Percentiles rank a stretch among this genome's conserved stretches.
These are phyloP conservation scores for Salix exigua DNA, from an alignment of 345 rosid species.

Conservation along the genomic window DNA sequence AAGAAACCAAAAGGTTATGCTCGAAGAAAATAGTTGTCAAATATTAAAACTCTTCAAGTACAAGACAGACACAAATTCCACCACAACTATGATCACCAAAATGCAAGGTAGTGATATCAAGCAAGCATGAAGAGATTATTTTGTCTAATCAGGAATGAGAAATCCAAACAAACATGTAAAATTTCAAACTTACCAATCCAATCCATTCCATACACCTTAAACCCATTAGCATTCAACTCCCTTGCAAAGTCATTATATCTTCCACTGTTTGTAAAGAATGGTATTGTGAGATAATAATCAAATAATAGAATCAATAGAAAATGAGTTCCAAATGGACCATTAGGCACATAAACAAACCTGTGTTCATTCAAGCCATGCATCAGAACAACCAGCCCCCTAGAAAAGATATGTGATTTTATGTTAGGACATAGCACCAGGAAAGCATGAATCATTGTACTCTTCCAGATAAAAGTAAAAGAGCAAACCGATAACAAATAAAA, in stretches of 20 bases:
- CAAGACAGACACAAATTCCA: neutral
- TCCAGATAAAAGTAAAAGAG: neutral
- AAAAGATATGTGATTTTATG: neutral
- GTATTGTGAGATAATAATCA: conserved; percentile 9
- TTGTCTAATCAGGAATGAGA: neutral
- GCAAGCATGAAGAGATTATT: neutral
- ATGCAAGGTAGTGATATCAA: neutral
- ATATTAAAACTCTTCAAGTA: neutral
- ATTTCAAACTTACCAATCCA: conserved; percentile 30
- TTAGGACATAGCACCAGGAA: neutral
- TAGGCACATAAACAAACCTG: conserved; percentile 18
- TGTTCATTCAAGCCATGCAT: conserved; percentile 36
- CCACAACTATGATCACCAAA: neutral
- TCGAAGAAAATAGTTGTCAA: neutral
- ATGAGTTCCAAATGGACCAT: too few relatives aligned
- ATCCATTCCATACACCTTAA: conserved; percentile 34
- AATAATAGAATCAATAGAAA: neutral
- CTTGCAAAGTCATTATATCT: conserved; percentile 26
- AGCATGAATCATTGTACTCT: neutral
- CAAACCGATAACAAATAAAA: neutral
- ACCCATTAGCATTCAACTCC: conserved; percentile 23
- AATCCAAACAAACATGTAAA: neutral
- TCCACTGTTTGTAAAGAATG: conserved; percentile 16
- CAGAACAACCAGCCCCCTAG: conserved; percentile 29
- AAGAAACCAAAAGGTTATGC: neutral